A percentile compares a stretch with the other conserved stretches of the same genome.
Evolutionary conservation across 2,329 filamentous ascomycete species (phyloP).

Genomic region (Ambrosiella cleistominuta): DNA sequence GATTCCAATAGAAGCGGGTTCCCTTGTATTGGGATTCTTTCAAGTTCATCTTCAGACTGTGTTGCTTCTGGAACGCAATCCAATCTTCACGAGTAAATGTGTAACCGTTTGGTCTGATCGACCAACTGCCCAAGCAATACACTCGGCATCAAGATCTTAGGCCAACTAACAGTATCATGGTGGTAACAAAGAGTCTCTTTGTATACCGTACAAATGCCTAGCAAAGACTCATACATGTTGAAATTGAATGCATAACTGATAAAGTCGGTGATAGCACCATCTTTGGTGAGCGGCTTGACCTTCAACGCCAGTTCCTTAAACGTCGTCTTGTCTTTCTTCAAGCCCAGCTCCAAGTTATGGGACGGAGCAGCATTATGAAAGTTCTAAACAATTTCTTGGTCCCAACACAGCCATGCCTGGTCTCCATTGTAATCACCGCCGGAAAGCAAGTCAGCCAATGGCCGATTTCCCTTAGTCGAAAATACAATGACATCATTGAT

Average conservation of each 20-base stretch:
- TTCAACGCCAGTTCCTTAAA: slow-evolving; percentile 25
- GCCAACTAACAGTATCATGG: slow-evolving; percentile 30
- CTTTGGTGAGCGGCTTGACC: slow-evolving; percentile 19
- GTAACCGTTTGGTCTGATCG: slow-evolving; percentile 38
- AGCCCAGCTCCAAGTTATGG: slow-evolving; percentile 9
- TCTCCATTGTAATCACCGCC: slow-evolving; percentile 75
- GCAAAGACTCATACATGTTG: slow-evolving; percentile 34
- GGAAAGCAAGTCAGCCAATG: slow-evolving; percentile 53
- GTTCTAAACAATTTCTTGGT: slow-evolving; percentile 43
- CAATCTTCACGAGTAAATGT: slow-evolving; percentile 29
- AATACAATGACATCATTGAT: slow-evolving; percentile 73
- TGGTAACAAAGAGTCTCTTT: slow-evolving; percentile 48
- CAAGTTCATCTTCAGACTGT: slow-evolving; percentile 7
- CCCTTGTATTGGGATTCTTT: slow-evolving; percentile 26
- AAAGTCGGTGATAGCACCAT: slow-evolving; percentile 24
- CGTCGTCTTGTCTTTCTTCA: slow-evolving; percentile 21
- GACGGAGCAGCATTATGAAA: slow-evolving; percentile 42
- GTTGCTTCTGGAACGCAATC: slow-evolving; percentile 19
- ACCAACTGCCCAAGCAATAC: slow-evolving; percentile 35
- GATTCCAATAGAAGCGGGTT: slow-evolving; percentile 15
- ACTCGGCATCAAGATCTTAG: slow-evolving; percentile 30
- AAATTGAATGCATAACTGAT: slow-evolving; percentile 38
- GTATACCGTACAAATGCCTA: slow-evolving; percentile 47
- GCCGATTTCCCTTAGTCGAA: slow-evolving; percentile 38
- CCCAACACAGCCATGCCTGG: slow-evolving; percentile 62